phyloP scores from a whole-genome alignment of 805 yeast genomes.

The Grigorovia humatica region DNA sequence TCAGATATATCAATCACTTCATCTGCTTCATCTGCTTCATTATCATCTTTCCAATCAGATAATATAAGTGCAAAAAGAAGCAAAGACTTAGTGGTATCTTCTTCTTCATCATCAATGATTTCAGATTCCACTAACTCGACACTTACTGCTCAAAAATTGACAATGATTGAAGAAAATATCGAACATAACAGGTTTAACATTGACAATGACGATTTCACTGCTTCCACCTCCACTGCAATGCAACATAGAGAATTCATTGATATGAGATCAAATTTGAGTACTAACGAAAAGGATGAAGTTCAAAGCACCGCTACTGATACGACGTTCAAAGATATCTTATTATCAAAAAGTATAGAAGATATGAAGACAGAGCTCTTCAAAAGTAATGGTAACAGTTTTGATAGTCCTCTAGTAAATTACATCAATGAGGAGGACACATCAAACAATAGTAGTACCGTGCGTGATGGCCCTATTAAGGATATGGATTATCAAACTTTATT shows the following conservation, averaged over 20 bases:
- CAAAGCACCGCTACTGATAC: conserved; percentile 15
- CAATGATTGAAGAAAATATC: neutral
- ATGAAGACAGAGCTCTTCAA: neutral
- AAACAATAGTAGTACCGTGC: conserved; percentile 2
- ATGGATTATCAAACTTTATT: conserved; percentile 20
- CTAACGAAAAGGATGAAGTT: conserved; percentile 1
- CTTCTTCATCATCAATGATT: neutral
- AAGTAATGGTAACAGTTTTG: neutral
- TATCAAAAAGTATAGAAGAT: neutral
- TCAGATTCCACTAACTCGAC: neutral
- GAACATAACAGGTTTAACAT: neutral
- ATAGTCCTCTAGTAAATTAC: neutral
- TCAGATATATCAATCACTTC: conserved; percentile 4
- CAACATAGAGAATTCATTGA: neutral
- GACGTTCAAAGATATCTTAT: conserved; percentile 6
- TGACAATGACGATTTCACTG: neutral
- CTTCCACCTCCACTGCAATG: neutral
- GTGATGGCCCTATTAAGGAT: conserved; percentile 5
- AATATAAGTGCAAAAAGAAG: conserved; percentile 2
- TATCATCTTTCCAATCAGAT: conserved; percentile 6
- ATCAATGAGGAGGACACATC: conserved; percentile 5
- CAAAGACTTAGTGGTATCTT: conserved; percentile 1
- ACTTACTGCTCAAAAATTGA: neutral
- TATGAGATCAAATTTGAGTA: neutral
- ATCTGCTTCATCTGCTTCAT: conserved; percentile 2